Base-by-base conservation (phyloP, 2,329 filamentous ascomycete species). In the Colletotrichum gigasporum region DNA sequence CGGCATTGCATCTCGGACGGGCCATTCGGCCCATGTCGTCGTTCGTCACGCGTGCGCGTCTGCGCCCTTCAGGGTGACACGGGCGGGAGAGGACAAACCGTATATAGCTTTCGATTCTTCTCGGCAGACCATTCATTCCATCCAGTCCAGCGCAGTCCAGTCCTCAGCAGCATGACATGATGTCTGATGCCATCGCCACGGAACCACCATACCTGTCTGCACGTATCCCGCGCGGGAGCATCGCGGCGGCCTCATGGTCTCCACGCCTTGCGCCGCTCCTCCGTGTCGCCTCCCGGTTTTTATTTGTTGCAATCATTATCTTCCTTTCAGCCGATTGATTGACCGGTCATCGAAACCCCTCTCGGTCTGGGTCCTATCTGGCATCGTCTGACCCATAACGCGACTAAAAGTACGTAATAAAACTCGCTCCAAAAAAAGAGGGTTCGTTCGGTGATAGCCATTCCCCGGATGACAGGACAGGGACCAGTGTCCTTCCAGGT, bases 361-460 rank as follows among this genome's bases (percentile, higher is more conserved):
- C 61, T 64, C 61, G 61, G 61, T 26, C 55, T 60, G 55, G 55
- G 41, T 64, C 61, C 61, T 64, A 64, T 64, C 61, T 60, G 11
- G 37, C 28, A 39, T 11, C 12, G 22, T 18, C 12, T 32, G 55
- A 52, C 55, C 55, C 61, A 59, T 44, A 52, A 39, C 39, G 32
- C 54, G 18, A 47, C 45, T 22, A 18, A 51, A 44, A 59, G 60
- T 63, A 63, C 60, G 61, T 64, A 60, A 64, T 64, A 60, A 54
- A 35, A 41, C 60, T 22, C 53, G 14, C 22, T 30, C 16, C 16
- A 30, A 28, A 63, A 54, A 47, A 63, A 35, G 55, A 63, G 39
- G 54, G 32, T 16, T 52, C 30, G 24, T 22, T 28, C 60, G 39
- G 41, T 30, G 55, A 64, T 60, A 41, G 39, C 45, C 44, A 45